These are phyloP conservation scores for Lactifluus piperatus DNA, from an alignment of 768 basidiomycete genomes.

Conservation along the genomic window DNA sequence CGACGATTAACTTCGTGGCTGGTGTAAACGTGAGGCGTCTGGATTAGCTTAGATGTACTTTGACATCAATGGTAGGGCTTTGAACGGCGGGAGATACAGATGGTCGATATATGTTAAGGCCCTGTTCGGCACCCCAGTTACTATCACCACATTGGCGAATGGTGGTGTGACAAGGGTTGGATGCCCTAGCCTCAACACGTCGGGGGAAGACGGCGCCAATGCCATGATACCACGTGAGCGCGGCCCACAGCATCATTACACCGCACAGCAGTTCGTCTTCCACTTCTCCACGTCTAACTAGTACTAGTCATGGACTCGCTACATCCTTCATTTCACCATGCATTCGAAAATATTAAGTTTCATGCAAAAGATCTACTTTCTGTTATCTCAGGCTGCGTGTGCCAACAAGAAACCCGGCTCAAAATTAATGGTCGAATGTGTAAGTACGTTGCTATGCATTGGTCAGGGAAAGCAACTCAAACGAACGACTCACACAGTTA, in stretches of 20 bases:
- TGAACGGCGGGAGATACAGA: not conserved
- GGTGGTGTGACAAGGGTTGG: too few species aligned
- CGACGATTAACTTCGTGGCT: slow-evolving; percentile 22
- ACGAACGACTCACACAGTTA: slow-evolving; percentile 39
- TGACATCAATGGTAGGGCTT: not conserved
- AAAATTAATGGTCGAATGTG: slow-evolving; percentile 96
- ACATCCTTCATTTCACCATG: slow-evolving; percentile 24
- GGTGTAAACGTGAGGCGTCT: not conserved
- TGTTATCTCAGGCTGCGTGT: slow-evolving; percentile 74
- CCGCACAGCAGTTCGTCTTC: too few species aligned
- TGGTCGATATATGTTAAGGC: not conserved
- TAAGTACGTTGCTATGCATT: slow-evolving; percentile 33
- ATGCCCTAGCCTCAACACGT: too few species aligned
- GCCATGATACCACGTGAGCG: too few species aligned
- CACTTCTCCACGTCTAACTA: too few species aligned
- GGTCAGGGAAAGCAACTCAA: not conserved
- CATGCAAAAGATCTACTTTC: slow-evolving; percentile 76
- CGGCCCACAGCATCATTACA: too few species aligned
- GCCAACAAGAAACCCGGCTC: slow-evolving; percentile 73
- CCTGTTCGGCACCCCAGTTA: too few species aligned
- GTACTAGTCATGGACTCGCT: slow-evolving; percentile 10
- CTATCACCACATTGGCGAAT: too few species aligned
- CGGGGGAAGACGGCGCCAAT: too few species aligned
- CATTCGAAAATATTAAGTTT: slow-evolving; percentile 54
- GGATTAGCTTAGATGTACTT: not conserved